These are phyloP conservation scores for Tuber indicum DNA, from an alignment of 495 filamentous ascomycete genomes.

Conservation along the genomic window DNA sequence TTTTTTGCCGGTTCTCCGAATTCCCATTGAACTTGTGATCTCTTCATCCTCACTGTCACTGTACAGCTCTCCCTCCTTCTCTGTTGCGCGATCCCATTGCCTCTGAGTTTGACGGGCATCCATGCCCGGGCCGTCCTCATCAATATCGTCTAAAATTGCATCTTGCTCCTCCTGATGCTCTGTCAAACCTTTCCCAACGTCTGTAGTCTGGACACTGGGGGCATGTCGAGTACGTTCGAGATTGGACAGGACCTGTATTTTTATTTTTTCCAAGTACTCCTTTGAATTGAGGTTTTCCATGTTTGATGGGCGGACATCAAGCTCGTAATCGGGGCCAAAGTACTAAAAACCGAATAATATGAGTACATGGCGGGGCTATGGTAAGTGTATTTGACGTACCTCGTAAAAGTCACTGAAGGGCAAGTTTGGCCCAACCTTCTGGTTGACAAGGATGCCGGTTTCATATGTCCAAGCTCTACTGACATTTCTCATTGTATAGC, in stretches of 20 bases:
- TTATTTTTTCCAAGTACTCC: conserved; percentile 96
- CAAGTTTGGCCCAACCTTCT: conserved; percentile 69
- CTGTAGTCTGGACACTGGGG: conserved; percentile 89
- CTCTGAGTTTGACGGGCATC: conserved; percentile 78
- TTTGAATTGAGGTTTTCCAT: conserved; percentile 97
- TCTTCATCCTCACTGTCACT: conserved; percentile 88
- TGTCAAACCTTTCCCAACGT: conserved; percentile 75
- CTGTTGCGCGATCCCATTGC: conserved; percentile 70
- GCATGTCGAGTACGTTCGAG: conserved; percentile 79
- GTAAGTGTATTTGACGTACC: conserved; percentile 48
- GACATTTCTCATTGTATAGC: conserved; percentile 99
- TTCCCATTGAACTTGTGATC: conserved; percentile 64
- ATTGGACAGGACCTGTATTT: conserved; percentile 83
- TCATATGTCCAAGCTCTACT: conserved; percentile 96
- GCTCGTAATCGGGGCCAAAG: conserved; percentile 91
- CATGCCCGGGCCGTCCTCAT: conserved; percentile 76
- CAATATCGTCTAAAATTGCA: conserved; percentile 77
- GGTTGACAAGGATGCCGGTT: conserved; percentile 80
- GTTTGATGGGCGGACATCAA: conserved; percentile 90
- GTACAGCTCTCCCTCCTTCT: conserved; percentile 66
- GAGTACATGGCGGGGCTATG: conserved; percentile 12
- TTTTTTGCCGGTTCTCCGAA: conserved; percentile 55
- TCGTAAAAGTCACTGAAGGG: conserved; percentile 99
- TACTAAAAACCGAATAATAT: conserved; percentile 57
- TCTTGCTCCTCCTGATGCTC: conserved; percentile 70